Evolutionary conservation across 1,284 basidiomycete species (phyloP), one percentile per base, ranked within the genome.

Genomic region (Phellinidium pouzarii): DNA sequence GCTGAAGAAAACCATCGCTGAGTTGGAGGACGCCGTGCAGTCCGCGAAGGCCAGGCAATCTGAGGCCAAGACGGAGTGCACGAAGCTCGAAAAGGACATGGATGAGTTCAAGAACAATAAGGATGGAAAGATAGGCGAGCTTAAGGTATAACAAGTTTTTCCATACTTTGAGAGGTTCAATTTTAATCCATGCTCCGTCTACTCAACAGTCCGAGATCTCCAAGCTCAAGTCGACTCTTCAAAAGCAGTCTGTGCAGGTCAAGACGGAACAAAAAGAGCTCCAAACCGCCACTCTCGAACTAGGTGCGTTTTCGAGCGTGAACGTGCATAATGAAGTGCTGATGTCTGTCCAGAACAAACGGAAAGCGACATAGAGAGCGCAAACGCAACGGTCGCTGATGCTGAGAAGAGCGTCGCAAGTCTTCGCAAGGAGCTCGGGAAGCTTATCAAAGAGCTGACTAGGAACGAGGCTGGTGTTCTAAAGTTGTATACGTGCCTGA

Each of bases 91-190:
- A 70, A 87, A 86, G 64, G 96, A 99, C 66, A 98, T 99, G 93
- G 83, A 82, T 50, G 96, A 99, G 73, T 97, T 99, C 73, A 94
- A 96, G 73, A 87, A 93, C 67, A 94, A 99, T 74, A 96, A 97
- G 68, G 95, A 97, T 53, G 91, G 91, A 44, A 99, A 99, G 71
- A 88, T 94, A 52, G 89, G 89, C 38, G 88, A 98, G 67, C 81
- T 99, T 61, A 95, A 94, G 76, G 91, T 89, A 50, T 42, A 69
- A 60, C 40, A 31, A 1, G n/a, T n/a, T n/a, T n/a, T n/a, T n/a
- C 8, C n/a, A 45, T 29, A 23, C 29, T 34, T 48, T 22, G 31
- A 22, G 29, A 19, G 26, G 31, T 6, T 25, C 36, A 50, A 1
- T 55, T 27, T 27, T 27, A 12, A 44, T 27, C 17, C 40, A 25